phyloP scores from a whole-genome alignment of 345 rosid species.

The Dipteronia sinensis region DNA sequence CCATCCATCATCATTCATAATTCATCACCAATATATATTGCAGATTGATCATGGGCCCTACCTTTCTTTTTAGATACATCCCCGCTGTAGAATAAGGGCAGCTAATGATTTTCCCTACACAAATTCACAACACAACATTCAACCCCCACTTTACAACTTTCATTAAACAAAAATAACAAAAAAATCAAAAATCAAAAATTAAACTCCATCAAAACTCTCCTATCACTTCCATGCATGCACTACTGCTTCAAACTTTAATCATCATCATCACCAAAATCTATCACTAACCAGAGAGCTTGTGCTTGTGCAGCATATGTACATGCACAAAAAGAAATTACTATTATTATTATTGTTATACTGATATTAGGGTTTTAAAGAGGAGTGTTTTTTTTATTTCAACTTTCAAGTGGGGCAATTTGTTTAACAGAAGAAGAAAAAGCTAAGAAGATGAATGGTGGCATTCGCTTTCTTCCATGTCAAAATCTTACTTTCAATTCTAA shows the following conservation, averaged over 20 bases:
- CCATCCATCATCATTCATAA: conserved; percentile 5
- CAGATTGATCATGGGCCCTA: conserved; percentile 29
- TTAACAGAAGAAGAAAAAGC: not conserved
- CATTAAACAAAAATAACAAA: not conserved
- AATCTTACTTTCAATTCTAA: conserved; percentile 26
- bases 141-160: conserved; percentile 6
- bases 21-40: conserved; percentile 4
- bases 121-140: conserved; percentile 21
- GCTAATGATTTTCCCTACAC: conserved; percentile 38
- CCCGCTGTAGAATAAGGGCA: conserved; percentile 17
- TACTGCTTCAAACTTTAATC: not conserved
- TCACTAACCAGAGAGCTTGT: not conserved
- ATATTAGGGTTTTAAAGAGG: not conserved
- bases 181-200: not conserved
- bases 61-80: conserved; percentile 17
- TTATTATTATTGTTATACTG: not conserved
- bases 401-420: not conserved
- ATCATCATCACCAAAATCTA: conserved; percentile 4
- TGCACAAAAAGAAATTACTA: not conserved
- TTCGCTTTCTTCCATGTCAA: conserved; percentile 22
- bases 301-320: not conserved
- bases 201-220: not conserved
- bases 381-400: not conserved
- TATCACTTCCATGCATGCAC: conserved; percentile 18
- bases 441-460: not conserved